Evolutionary conservation across 2,329 filamentous ascomycete genomes (phyloP), one percentile per base, ranked within the genome.

Genomic region (Basipetospora chlamydospora): DNA sequence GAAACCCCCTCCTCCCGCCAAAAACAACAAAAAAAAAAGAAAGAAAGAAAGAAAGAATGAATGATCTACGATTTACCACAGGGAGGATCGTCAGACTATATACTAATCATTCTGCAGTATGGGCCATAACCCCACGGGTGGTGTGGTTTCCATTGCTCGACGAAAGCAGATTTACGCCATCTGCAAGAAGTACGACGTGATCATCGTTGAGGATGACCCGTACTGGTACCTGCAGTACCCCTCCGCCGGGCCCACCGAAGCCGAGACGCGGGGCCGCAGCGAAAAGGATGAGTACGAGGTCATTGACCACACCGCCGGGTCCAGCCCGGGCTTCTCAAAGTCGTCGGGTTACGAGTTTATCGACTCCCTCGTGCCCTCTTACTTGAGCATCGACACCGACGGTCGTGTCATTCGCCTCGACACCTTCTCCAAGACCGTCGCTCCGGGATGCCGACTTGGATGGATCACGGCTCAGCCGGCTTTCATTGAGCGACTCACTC

Each of bases 171-270:
- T 95, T 20, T 95, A 95, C 52, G 72, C 68, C 13, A 54, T 95
- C 11, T 90, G 82, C 58, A 76, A 76, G 53, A 72, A 79, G 52
- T 93, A 84, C 59, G 86, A 95, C 55, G 71, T 95, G 43, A 72
- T 95, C 49, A 94, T 95, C 44, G 61, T 92, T 42, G 88, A 96
- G 56, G 88, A 96, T 48, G 87, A 95, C 43, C 88, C 88, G 5
- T 95, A 95, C 61, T 95, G 85, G 83, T 88, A 90, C 55, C 66
- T 96, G 7, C 88, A 95, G 54, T 95, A 74, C 56, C 84, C 85
- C 0, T 81, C 81, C 1, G 77, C 81, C 0, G 70, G 62, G 37
- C 32, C 51, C 18, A 56, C 58, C 33, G 61, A 73, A 50, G 62
- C 70, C 46, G 62, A 66, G 48, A 63, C 66, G 13, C 56, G 65